Evolutionary conservation across 352 stramenopile species (phyloP).

Genomic region (Achlya hypogyna): DNA sequence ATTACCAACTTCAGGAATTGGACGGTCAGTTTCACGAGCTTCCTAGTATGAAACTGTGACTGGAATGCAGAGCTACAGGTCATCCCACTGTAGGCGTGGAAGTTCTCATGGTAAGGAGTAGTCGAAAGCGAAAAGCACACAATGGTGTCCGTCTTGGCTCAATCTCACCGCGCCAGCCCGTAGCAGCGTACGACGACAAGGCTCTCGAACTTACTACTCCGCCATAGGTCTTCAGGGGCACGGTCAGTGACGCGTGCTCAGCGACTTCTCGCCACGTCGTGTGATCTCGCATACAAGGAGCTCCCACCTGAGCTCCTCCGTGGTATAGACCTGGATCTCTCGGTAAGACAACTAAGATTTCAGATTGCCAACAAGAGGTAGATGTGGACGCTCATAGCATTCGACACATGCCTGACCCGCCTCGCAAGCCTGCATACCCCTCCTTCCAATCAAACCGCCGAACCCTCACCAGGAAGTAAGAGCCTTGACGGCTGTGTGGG

Average conservation of each 20-base stretch:
- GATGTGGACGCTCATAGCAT: conserved; percentile 57
- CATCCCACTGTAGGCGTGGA: neutral
- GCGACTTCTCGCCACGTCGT: neutral
- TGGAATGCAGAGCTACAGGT: no score
- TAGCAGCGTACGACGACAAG: neutral
- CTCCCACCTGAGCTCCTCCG: conserved; percentile 54
- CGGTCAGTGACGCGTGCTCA: neutral
- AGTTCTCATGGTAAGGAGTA: neutral
- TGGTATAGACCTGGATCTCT: conserved; percentile 51
- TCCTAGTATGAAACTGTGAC: neutral
- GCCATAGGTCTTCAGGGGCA: no score
- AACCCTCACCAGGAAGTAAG: conserved; percentile 14
- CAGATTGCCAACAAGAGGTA: conserved; percentile 20
- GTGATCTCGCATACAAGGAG: conserved; percentile 42
- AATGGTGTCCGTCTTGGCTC: neutral
- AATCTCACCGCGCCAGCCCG: neutral
- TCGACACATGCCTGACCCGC: conserved; percentile 43
- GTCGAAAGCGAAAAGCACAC: neutral
- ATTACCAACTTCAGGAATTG: no score
- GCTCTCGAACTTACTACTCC: neutral
- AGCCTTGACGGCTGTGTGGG: neutral
- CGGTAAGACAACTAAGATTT: conserved; percentile 23
- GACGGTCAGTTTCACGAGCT: no score
- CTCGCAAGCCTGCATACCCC: conserved; percentile 23
- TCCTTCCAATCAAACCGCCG: conserved; percentile 31